Evolutionary conservation across 169 alveolate genomes (phyloP), one percentile per base, ranked within the genome.

Genomic region (Neospora caninum): DNA sequence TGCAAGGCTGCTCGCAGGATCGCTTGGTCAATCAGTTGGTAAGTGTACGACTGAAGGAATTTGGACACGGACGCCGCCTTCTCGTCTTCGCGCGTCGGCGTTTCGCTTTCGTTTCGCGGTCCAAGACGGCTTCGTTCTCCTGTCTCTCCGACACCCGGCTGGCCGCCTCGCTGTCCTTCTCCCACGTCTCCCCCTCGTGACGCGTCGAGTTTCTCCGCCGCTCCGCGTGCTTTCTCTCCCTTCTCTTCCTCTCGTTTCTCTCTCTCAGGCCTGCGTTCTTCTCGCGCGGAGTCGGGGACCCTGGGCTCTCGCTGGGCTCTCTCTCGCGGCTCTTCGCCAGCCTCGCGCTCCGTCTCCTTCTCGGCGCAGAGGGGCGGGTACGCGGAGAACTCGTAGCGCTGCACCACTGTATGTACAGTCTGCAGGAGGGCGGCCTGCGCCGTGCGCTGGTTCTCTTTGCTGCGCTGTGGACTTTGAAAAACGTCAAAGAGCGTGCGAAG

Each of bases 371-470:
- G 58, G 80, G 67, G 39, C 13, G 93, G 39, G 39, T n/a, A 34
- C 9, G 88, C 93, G 22, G 42, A 67, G n/a, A 45, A 78, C 67
- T 67, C 93, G 45, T 43, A 45, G 42, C 93, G 29, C 80, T 43
- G 91, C 53, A 80, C 70, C 18, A 80, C 84, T 9, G 84, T 83
- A 16, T 31, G n/a, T 27, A 92, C 70, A 20, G 92, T 83, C 73
- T 92, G 94, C 64, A 84, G 91, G 83, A 92, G 91, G 42, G 94
- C 94, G 39, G 94, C 94, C 36, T 92, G 91, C 41, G 94, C 91
- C 13, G 94, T 80, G 34, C 94, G 82, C 42, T 43, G 53, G 84
- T 80, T 78, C 20, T 92, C 92, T 34, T 54, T 53, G 49, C 78
- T 49, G 53, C 70, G 34, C 27, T 39, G 34, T 0, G 43, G 64